Evolutionary conservation across 1,139 yeast species (phyloP).

Genomic region (Kodamaea alishanica): DNA sequence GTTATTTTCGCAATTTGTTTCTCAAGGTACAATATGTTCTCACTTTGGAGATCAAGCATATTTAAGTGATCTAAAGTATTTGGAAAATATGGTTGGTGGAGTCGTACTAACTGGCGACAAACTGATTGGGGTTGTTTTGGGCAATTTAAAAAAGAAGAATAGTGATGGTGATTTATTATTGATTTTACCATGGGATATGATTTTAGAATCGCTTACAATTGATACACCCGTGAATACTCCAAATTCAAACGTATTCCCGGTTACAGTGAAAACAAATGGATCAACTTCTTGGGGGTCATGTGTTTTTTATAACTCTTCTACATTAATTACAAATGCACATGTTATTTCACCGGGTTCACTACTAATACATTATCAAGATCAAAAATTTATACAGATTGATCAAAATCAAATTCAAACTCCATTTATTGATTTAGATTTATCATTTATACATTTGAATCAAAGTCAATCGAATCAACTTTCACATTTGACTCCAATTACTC

Average conservation of each 20-base stretch:
- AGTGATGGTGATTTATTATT: constrained; percentile 62
- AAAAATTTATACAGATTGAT: not conserved
- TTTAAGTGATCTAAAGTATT: constrained; percentile 51
- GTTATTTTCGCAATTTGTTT: constrained; percentile 46
- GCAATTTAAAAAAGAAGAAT: constrained; percentile 45
- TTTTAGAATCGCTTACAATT: constrained; percentile 13
- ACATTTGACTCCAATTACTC: constrained; percentile 8
- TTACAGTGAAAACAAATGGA: constrained; percentile 8
- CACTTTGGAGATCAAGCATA: constrained; percentile 25
- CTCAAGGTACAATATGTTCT: constrained; percentile 46
- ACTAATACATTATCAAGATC: constrained; percentile 10
- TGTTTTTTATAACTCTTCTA: constrained; percentile 22
- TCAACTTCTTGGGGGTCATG: constrained; percentile 36
- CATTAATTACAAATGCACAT: constrained; percentile 36
- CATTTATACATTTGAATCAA: constrained; percentile 27
- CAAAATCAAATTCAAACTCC: constrained; percentile 22
- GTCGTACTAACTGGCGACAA: constrained; percentile 22
- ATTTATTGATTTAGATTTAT: constrained; percentile 31
- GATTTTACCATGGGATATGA: constrained; percentile 47
- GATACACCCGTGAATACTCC: constrained; percentile 1
- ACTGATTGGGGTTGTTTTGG: constrained; percentile 52
- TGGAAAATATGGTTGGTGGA: constrained; percentile 69
- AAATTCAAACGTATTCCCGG: constrained; percentile 11
- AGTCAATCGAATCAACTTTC: not conserved
- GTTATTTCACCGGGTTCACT: constrained; percentile 24